A percentile compares a stretch with the other conserved stretches of the same genome.
These are phyloP conservation scores for Agaricus subrufescens DNA, from an alignment of 768 basidiomycete species.

Conservation along the genomic window DNA sequence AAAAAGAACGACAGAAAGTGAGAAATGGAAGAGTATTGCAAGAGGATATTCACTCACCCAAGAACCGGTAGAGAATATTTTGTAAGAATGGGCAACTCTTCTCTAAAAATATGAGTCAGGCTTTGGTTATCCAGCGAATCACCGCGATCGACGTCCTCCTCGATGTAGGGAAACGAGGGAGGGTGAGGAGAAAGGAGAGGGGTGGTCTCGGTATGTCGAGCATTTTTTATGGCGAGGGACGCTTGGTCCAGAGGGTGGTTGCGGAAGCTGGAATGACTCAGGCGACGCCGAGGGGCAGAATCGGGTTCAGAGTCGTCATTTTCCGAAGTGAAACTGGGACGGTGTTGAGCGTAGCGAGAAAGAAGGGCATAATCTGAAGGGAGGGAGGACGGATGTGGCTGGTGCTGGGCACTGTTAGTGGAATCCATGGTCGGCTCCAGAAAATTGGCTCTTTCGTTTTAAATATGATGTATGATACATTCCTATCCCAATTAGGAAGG, in stretches of 20 bases:
- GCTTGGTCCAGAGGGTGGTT: slow-evolving; percentile 3
- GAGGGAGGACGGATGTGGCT: slow-evolving; percentile 53
- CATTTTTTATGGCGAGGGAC: neutral
- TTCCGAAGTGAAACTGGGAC: slow-evolving; percentile 10
- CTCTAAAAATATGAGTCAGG: slow-evolving; percentile 36
- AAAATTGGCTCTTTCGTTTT: neutral
- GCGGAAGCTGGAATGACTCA: slow-evolving; percentile 8
- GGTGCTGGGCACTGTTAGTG: slow-evolving; percentile 43
- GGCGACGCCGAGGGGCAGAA: no score
- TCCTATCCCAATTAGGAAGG: slow-evolving; percentile 1
- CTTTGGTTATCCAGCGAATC: slow-evolving; percentile 25
- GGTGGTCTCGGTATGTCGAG: slow-evolving; percentile 41
- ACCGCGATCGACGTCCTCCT: slow-evolving; percentile 40
- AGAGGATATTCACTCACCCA: slow-evolving; percentile 37
- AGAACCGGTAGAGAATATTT: slow-evolving; percentile 71
- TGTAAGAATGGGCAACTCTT: slow-evolving; percentile 55
- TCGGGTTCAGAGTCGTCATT: neutral
- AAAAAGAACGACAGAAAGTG: neutral
- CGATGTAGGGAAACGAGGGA: slow-evolving; percentile 46
- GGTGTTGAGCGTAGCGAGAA: slow-evolving; percentile 40
- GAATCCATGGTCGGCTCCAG: slow-evolving; percentile 27
- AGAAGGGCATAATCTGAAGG: slow-evolving; percentile 65
- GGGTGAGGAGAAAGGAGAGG: slow-evolving; percentile 47
- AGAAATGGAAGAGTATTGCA: neutral
- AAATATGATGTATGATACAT: neutral